These are phyloP conservation scores for Tirmania nivea DNA, from an alignment of 495 filamentous ascomycete species.

Conservation along the genomic window DNA sequence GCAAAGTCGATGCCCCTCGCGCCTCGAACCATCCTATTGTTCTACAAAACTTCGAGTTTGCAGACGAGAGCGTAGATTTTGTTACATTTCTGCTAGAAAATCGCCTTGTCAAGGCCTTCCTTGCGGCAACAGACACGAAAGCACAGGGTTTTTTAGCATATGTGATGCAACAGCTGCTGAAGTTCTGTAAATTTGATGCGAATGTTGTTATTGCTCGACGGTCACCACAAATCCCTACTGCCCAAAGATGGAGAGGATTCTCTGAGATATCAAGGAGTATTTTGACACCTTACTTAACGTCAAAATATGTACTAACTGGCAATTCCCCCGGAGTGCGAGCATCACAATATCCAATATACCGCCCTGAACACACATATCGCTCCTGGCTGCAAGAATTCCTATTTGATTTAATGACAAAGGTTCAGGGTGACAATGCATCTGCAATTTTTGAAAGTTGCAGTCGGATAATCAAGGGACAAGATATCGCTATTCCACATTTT, in stretches of 20 bases:
- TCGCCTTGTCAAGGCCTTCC: constrained; percentile 73
- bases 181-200: constrained; percentile 43
- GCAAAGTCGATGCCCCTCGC: constrained; percentile 58
- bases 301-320: constrained; percentile 50
- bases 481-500: constrained; percentile 64
- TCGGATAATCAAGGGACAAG: constrained; percentile 59
- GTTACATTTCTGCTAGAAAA: constrained; percentile 65
- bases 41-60: constrained; percentile 45
- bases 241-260: constrained; percentile 52
- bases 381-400: constrained; percentile 63
- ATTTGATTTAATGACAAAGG: constrained; percentile 57
- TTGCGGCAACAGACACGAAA: constrained; percentile 65
- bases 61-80: constrained; percentile 67
- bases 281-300: constrained; percentile 64
- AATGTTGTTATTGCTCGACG: constrained; percentile 21
- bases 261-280: constrained; percentile 54
- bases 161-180: constrained; percentile 79
- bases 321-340: constrained; percentile 27
- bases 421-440: constrained; percentile 41
- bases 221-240: constrained; percentile 1
- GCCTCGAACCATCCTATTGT: constrained; percentile 62
- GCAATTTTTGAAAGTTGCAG: constrained; percentile 60
- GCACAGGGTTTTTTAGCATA: constrained; percentile 78
- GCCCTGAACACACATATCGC: constrained; percentile 38
- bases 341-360: constrained; percentile 59